Evolutionary conservation across 306 rosid genomes (phyloP).

Genomic region (Ochetophila trinervis): DNA sequence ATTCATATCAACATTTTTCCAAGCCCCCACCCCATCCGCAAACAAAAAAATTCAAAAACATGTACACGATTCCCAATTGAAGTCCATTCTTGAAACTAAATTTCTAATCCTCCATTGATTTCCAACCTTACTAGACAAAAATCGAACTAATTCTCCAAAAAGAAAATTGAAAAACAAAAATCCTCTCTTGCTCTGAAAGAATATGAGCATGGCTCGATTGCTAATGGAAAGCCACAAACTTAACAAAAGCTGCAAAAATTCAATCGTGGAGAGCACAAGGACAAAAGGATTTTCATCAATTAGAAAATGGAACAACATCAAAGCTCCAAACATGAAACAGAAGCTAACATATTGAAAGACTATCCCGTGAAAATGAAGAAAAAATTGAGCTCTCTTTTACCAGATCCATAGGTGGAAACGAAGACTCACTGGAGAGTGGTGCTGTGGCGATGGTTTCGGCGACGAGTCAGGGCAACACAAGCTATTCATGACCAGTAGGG

Average conservation of each 20-base stretch:
- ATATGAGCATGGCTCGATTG: conserved; percentile 3
- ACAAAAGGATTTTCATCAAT: neutral
- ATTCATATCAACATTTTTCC: neutral
- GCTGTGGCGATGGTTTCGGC: no score
- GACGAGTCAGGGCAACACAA: no score
- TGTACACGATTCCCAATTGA: neutral
- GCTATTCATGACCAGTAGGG: no score
- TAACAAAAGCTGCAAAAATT: neutral
- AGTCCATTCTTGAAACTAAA: conserved; percentile 11
- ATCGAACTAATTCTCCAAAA: neutral
- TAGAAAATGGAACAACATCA: no score
- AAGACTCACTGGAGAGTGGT: no score
- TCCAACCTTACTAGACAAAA: conserved; percentile 10
- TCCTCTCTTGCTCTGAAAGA: neutral
- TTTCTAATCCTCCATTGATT: conserved; percentile 1
- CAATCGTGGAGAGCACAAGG: conserved; percentile 1
- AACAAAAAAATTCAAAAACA: neutral
- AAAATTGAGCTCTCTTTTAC: no score
- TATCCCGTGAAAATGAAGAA: no score
- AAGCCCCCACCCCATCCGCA: no score
- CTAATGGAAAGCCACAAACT: neutral
- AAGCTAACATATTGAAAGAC: no score
- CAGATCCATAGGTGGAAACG: no score
- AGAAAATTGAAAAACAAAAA: neutral
- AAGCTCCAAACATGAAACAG: no score